Percentiles rank a stretch among this genome's conserved stretches.
Evolutionary conservation across 345 rosid genomes (phyloP).

Genomic region (Brassica nigra): DNA sequence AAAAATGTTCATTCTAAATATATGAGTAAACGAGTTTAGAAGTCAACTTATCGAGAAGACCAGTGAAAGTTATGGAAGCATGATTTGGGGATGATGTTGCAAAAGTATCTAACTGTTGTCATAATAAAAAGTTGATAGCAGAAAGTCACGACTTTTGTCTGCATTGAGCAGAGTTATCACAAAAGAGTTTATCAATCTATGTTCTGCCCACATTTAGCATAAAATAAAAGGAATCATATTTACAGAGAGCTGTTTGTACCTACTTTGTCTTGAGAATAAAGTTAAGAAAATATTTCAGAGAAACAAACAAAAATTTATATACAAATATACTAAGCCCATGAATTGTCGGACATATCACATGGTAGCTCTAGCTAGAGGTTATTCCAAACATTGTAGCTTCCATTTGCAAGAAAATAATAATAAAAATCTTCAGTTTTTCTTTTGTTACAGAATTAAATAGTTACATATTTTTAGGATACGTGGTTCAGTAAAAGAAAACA

Average conservation of each 20-base stretch:
- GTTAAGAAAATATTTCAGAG: conserved; percentile 25
- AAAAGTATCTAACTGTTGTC: conserved; percentile 25
- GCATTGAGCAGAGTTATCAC: conserved; percentile 22
- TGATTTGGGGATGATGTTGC: conserved; percentile 35
- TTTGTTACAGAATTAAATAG: not conserved
- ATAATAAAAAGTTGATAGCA: conserved; percentile 23
- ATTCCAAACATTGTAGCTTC: conserved; percentile 33
- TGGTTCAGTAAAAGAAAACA: conserved; percentile 17
- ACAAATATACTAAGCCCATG: conserved; percentile 38
- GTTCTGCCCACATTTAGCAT: conserved; percentile 22
- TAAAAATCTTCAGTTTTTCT: not conserved
- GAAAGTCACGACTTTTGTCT: conserved; percentile 40
- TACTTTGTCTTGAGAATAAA: conserved; percentile 45
- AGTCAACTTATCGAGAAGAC: conserved; percentile 33
- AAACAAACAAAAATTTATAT: conserved; percentile 35
- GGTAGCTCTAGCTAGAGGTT: conserved; percentile 26
- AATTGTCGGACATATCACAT: conserved; percentile 43
- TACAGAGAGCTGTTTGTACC: conserved; percentile 45
- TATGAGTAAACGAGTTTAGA: not conserved
- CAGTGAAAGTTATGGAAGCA: conserved; percentile 24
- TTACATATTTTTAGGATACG: not conserved
- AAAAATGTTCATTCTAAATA: not conserved
- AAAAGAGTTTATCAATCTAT: conserved; percentile 15
- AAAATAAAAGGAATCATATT: conserved; percentile 25
- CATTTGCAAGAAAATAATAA: conserved; percentile 8